These are phyloP conservation scores for Fistulifera pelliculosa DNA, from an alignment of 108 stramenopile genomes.

Conservation along the genomic window DNA sequence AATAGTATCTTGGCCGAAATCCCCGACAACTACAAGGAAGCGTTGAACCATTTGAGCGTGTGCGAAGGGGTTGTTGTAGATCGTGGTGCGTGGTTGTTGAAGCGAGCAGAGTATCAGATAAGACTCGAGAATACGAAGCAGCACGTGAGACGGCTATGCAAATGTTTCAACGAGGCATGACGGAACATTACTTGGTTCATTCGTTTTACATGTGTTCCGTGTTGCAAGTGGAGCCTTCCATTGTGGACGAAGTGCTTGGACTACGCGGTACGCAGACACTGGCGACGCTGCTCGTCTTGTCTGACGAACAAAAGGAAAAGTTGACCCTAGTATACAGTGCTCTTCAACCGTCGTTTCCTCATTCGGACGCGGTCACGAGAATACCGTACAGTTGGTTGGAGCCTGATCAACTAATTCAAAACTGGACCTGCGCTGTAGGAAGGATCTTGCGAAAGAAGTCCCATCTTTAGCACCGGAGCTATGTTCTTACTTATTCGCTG, in stretches of 20 bases:
- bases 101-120: conserved; percentile 64
- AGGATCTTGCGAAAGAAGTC: conserved; percentile 70
- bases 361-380: conserved; percentile 52
- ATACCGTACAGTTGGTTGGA: conserved; percentile 59
- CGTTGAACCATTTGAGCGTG: conserved; percentile 70
- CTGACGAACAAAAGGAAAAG: conserved; percentile 37
- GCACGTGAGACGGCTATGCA: conserved; percentile 51
- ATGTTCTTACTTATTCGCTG: conserved; percentile 46
- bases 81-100: conserved; percentile 49
- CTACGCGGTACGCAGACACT: conserved; percentile 58
- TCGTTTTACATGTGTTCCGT: conserved; percentile 86
- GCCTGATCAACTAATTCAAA: conserved; percentile 44
- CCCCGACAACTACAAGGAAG: conserved; percentile 63
- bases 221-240: conserved; percentile 40
- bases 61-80: conserved; percentile 62
- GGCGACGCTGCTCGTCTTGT: conserved; percentile 43
- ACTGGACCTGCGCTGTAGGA: conserved; percentile 60
- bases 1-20: conserved; percentile 78
- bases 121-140: conserved; percentile 47
- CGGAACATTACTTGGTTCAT: conserved; percentile 89
- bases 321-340: conserved; percentile 58
- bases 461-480: conserved; percentile 85
- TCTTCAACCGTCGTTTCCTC: conserved; percentile 32
- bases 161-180: conserved; percentile 62
- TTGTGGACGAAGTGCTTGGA: conserved; percentile 29